These are phyloP conservation scores for Lathyrus aphaca DNA, from an alignment of 306 rosid species.

Conservation along the genomic window DNA sequence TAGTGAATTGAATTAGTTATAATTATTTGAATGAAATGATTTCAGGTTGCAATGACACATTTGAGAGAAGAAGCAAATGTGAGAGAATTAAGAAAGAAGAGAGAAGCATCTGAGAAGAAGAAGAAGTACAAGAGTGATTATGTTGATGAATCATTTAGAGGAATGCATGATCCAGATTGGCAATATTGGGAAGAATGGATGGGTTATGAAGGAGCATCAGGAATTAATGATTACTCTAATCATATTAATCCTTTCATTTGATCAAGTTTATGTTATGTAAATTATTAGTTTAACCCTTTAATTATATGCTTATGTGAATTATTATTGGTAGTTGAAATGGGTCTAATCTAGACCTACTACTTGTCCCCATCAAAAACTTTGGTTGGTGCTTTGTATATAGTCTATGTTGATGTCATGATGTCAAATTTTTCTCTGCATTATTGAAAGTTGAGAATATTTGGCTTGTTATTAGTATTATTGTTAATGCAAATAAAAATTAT, in stretches of 20 bases:
- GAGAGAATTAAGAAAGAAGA: no score
- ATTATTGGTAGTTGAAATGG: slow-evolving; percentile 18
- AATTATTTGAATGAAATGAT: background rate
- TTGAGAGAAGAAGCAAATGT: slow-evolving; percentile 66
- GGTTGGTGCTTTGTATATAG: slow-evolving; percentile 40
- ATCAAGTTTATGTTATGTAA: slow-evolving; percentile 8
- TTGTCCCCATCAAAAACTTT: slow-evolving; percentile 6
- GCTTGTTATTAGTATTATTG: background rate
- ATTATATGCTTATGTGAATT: background rate
- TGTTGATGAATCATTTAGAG: slow-evolving; percentile 63
- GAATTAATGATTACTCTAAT: slow-evolving; percentile 79
- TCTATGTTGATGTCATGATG: background rate
- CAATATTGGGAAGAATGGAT: slow-evolving; percentile 97
- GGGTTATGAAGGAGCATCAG: slow-evolving; percentile 99
- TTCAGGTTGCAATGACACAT: slow-evolving; percentile 68
- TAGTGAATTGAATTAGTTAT: no score
- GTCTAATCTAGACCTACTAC: slow-evolving; percentile 1
- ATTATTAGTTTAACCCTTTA: background rate
- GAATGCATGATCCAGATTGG: slow-evolving; percentile 67
- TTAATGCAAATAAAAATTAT: no score
- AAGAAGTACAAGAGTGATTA: background rate
- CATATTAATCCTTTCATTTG: slow-evolving; percentile 84
- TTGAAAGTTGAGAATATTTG: slow-evolving; percentile 29
- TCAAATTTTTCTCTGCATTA: slow-evolving; percentile 28
- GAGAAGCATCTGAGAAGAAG: slow-evolving; percentile 33